Evolutionary conservation across 225 moss, liverwort and hornwort species (phyloP), one percentile per base, ranked within the genome.

Genomic region (Marchantia paleacea): DNA sequence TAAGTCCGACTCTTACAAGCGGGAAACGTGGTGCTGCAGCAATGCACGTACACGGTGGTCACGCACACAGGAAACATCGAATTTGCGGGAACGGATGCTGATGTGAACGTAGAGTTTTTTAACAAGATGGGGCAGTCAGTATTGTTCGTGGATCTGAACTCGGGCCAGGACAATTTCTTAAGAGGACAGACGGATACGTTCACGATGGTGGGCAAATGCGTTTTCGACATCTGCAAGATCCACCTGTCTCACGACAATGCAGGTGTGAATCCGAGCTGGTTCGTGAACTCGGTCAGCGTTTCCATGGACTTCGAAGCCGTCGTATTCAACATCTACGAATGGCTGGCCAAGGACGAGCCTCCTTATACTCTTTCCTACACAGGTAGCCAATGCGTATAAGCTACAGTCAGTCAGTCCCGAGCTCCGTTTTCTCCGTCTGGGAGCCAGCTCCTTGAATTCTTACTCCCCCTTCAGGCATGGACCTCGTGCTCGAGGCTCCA

Each of bases 321-420:
- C 9, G 89, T 91, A 7, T 92, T 92, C 91, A 91, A 92, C 24
- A 89, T 92, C 62, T 92, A 88, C 70, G 92, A 92, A 83, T 92
- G 92, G 92, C 52, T 92, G 58, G 79, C 89, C 87, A 91, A 92
- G 87, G 83, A 85, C 28, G 91, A 92, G 84, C 92, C 91, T 55
- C 92, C 91, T n/a, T 92, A 88, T 48, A 81, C 83, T 30, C 88
- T 92, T 68, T 89, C 92, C 69, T 86, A 85, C 84, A 85, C 77
- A 57, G 73, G 86, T 69, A 82, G 85, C 50, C 89, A 81, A 0
- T 92, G 92, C 64, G 80, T 7, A 48, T 52, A 7, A 61, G 16
- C 29, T 16, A 10, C 57, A 13, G 57, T 57, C 13, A 57, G 19
- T 57, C 57, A 19, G 6, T 57, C 39, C 39, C 65, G n/a, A 73